Conservation (phyloP, 495 filamentous ascomycete species). For the Aspergillus asperescens region DNA sequence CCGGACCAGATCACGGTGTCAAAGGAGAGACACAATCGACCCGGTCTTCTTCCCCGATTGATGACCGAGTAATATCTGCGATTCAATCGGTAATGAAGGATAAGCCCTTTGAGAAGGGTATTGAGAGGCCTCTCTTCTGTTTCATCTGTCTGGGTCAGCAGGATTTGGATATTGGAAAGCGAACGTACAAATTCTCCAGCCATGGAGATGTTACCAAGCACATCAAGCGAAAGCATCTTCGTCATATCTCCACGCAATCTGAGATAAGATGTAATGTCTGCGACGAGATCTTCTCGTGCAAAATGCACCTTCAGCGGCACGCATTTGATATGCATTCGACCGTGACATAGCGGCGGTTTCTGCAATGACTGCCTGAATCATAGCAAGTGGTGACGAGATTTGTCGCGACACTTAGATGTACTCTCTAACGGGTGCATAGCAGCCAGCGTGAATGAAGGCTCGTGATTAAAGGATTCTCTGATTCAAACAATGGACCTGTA, state of each 20-base stretch:
- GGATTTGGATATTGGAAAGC: constrained; percentile 24
- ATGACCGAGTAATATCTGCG: constrained; percentile 18
- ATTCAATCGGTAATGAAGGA: constrained; percentile 26
- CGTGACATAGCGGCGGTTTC: constrained; percentile 10
- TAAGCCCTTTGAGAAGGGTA: constrained; percentile 26
- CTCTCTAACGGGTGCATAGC: constrained; percentile 2
- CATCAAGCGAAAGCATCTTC: constrained; percentile 38
- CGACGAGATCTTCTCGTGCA: constrained; percentile 15
- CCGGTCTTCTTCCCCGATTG: constrained; percentile 13
- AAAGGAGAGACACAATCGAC: constrained; percentile 15
- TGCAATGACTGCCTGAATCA: constrained; percentile 5
- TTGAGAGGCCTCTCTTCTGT: constrained; percentile 33
- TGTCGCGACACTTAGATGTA: constrained; percentile 4
- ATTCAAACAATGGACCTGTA: constrained; percentile 4
- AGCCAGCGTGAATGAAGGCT: constrained; percentile 1
- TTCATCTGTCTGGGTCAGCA: constrained; percentile 37
- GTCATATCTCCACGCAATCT: constrained; percentile 17
- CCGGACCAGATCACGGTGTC: neutral
- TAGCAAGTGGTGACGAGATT: constrained; percentile 5
- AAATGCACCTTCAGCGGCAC: constrained; percentile 21
- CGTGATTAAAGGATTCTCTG: constrained; percentile 5
- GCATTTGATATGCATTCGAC: constrained; percentile 20
- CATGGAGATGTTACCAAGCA: constrained; percentile 37
- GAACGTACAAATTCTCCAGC: constrained; percentile 26
- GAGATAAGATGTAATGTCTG: constrained; percentile 21